These are phyloP conservation scores for Melocanna baccifera DNA, from an alignment of 176 grass and related monocot species.

Conservation along the genomic window DNA sequence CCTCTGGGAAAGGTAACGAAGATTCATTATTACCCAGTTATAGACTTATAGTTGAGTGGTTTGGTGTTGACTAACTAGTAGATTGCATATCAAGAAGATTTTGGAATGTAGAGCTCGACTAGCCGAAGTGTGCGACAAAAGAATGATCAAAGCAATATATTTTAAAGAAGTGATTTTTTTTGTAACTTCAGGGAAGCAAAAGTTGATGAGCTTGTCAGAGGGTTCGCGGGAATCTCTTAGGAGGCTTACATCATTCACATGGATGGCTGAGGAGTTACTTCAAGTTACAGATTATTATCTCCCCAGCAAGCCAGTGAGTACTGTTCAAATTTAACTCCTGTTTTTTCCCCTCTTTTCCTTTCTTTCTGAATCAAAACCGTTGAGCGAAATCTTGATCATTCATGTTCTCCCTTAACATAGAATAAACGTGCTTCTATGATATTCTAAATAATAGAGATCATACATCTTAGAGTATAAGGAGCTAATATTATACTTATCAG, in stretches of 20 bases:
- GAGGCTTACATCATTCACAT: slow-evolving; percentile 79
- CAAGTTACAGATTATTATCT: slow-evolving; percentile 92
- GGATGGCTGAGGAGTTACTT: slow-evolving; percentile 98
- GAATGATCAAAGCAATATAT: background rate
- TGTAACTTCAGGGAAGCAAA: slow-evolving; percentile 71
- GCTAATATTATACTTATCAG: slow-evolving; percentile 5
- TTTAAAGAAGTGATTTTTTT: background rate
- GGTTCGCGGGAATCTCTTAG: slow-evolving; percentile 80
- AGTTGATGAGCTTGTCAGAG: slow-evolving; percentile 85
- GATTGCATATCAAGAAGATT: slow-evolving; percentile 10
- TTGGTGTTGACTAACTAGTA: slow-evolving; percentile 10
- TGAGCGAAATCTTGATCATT: background rate
- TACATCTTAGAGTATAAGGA: background rate
- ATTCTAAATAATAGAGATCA: background rate
- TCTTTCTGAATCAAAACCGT: background rate
- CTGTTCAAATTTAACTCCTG: slow-evolving; percentile 25
- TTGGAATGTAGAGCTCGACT: slow-evolving; percentile 12
- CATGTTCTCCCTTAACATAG: background rate
- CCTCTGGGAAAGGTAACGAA: slow-evolving; percentile 89
- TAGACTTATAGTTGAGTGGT: background rate
- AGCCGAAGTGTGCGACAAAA: background rate
- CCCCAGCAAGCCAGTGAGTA: slow-evolving; percentile 72
- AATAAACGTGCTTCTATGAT: background rate
- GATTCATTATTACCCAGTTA: background rate
- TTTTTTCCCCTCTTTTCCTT: background rate